phyloP scores from a whole-genome alignment of 148 eudicot genomes.

The Linanthus parryae region DNA sequence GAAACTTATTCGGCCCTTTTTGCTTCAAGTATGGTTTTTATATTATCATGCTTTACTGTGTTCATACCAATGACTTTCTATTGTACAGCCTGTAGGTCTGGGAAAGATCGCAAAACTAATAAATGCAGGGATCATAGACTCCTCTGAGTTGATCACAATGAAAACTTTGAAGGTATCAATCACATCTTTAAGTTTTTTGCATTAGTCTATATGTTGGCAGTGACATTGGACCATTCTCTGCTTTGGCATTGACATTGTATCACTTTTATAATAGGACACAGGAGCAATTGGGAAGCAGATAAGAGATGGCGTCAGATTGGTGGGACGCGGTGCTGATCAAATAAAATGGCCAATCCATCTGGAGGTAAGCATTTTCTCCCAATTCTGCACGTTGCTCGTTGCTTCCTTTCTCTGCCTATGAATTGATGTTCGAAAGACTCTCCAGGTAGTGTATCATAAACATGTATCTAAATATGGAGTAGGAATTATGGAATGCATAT shows the following conservation, averaged over 20 bases:
- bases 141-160: constrained; percentile 94
- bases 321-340: constrained; percentile 91
- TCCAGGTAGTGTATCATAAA: too few species aligned
- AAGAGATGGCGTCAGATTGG: constrained; percentile 85
- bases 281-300: constrained; percentile 97
- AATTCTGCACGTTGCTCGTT: background rate
- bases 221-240: constrained; percentile 1
- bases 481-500: too few species aligned
- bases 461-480: too few species aligned
- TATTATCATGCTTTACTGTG: too few species aligned
- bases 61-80: too few species aligned
- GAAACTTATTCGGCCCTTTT: too few species aligned
- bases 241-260: constrained; percentile 10
- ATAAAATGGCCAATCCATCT: constrained; percentile 93
- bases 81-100: constrained; percentile 85
- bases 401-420: too few species aligned
- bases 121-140: constrained; percentile 93
- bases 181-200: background rate
- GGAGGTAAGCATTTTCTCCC: constrained; percentile 46
- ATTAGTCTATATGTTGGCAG: constrained; percentile 9
- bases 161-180: constrained; percentile 73
- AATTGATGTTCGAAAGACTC: too few species aligned
- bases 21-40: too few species aligned
- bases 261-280: constrained; percentile 36
- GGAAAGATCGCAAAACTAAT: constrained; percentile 92